Evolutionary conservation across 352 stramenopile genomes (phyloP).

Genomic region (Phytophthora litchii): DNA sequence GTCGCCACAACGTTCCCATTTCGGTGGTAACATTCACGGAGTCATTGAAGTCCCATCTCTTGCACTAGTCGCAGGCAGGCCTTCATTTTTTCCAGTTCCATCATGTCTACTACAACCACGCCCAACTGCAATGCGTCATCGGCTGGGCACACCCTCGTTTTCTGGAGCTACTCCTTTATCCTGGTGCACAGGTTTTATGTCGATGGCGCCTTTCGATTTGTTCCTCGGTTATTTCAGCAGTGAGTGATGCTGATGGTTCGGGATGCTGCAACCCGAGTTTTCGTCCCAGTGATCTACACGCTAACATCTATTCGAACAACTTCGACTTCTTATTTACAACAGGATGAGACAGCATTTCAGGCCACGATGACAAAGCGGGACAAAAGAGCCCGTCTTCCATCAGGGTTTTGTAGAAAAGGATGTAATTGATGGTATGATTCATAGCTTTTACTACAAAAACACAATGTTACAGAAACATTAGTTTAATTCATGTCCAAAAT

Average conservation of each 20-base stretch:
- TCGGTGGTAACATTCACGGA: background rate
- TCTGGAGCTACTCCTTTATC: background rate
- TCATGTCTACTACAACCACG: background rate
- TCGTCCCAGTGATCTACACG: constrained; percentile 14
- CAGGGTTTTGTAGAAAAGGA: no score
- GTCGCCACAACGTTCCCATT: constrained; percentile 1
- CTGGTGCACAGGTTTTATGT: constrained; percentile 20
- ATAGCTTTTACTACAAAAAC: no score
- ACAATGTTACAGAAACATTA: no score
- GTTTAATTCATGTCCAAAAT: no score
- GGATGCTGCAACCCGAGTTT: constrained; percentile 12
- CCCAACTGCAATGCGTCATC: constrained; percentile 11
- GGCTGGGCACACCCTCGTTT: constrained; percentile 26
- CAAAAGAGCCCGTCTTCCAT: no score
- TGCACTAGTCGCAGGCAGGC: background rate
- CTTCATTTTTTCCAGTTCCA: constrained; percentile 3
- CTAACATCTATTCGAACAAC: constrained; percentile 6
- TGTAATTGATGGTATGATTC: no score
- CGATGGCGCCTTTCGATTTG: constrained; percentile 30
- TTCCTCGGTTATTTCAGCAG: constrained; percentile 15
- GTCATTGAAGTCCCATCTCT: constrained; percentile 8
- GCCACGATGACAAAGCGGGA: no score
- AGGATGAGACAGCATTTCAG: constrained; percentile 1
- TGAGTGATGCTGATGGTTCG: constrained; percentile 29
- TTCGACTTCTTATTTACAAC: constrained; percentile 13